Evolutionary conservation across 1,284 basidiomycete genomes (phyloP), one percentile per base, ranked within the genome.

Genomic region (Microbotryomycetes sp.): DNA sequence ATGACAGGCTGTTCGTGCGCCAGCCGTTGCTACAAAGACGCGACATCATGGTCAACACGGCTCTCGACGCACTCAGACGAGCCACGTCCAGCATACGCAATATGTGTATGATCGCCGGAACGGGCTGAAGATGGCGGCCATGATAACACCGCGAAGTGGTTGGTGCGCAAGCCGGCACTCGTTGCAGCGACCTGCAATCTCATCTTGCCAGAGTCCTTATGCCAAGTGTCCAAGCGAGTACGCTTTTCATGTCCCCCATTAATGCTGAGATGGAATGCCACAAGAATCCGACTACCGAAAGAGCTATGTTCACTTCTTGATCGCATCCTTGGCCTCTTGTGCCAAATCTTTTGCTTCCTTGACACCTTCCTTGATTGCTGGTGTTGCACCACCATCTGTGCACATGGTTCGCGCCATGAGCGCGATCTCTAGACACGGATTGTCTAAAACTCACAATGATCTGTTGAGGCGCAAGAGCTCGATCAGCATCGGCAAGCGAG

Each of bases 1-100:
- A 96, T 83, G 72, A 90, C 88, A 41, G 92, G 91, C 71, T 85
- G 85, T 78, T 96, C 91, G 79, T 97, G 93, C 41, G 91, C 90
- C 72, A 86, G 83, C 64, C 87, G 84, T 82, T 84, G 83, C 83
- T 85, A 7, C 13, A 51, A 4, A 7, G 11, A 16, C 11, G 23
- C n/a, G 23, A n/a, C 29, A 46, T 45, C 11, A 24, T n/a, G 16
- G 23, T 6, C 35, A 52, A 26, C 5, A 4, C 35, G 47, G 1
- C 2, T n/a, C 5, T n/a, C 23, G n/a, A 6, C 23, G 29, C n/a
- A 16, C 16, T 21, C 21, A 26, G 13, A 50, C 23, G 30, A 18
- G 13, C 18, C 46, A 52, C n/a, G 24, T 29, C 51, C 26, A 45
- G 28, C 66, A 48, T 30, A 68, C 67, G 54, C 63, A 58, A 60